phyloP scores from a whole-genome alignment of 768 basidiomycete genomes.

The Sarcomyxa edulis region DNA sequence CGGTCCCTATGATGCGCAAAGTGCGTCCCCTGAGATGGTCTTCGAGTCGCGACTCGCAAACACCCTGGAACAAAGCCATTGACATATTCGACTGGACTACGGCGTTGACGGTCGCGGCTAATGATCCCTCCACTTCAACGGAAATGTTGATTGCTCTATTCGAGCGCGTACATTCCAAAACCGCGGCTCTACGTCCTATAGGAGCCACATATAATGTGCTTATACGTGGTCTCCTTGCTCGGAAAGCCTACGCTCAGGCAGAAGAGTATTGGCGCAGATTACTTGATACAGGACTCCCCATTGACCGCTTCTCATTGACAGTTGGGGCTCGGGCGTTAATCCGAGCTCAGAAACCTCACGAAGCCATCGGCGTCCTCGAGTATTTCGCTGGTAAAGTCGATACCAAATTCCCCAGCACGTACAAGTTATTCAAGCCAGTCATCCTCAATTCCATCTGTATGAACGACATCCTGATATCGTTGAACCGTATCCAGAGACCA shows the following conservation, averaged over 20 bases:
- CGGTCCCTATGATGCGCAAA: not conserved
- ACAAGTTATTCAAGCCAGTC: conserved; percentile 10
- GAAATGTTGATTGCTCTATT: conserved; percentile 32
- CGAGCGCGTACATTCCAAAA: conserved; percentile 19
- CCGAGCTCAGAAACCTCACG: conserved; percentile 32
- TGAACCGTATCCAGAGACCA: conserved; percentile 50
- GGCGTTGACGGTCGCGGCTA: conserved; percentile 37
- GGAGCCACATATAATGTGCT: conserved; percentile 48
- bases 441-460: conserved; percentile 21
- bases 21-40: conserved; percentile 1
- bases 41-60: conserved; percentile 4
- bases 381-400: conserved; percentile 20
- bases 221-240: conserved; percentile 46
- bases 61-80: conserved; percentile 19
- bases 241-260: conserved; percentile 34
- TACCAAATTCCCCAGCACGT: conserved; percentile 9
- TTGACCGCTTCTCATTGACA: conserved; percentile 45
- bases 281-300: conserved; percentile 20
- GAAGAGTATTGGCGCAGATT: conserved; percentile 38
- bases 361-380: conserved; percentile 49
- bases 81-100: conserved; percentile 45
- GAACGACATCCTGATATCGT: conserved; percentile 41
- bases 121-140: conserved; percentile 28
- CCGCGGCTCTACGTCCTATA: conserved; percentile 28
- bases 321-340: conserved; percentile 48